Conservation (phyloP, 176 grass and related monocot species). For the Ensete glaucum region DNA sequence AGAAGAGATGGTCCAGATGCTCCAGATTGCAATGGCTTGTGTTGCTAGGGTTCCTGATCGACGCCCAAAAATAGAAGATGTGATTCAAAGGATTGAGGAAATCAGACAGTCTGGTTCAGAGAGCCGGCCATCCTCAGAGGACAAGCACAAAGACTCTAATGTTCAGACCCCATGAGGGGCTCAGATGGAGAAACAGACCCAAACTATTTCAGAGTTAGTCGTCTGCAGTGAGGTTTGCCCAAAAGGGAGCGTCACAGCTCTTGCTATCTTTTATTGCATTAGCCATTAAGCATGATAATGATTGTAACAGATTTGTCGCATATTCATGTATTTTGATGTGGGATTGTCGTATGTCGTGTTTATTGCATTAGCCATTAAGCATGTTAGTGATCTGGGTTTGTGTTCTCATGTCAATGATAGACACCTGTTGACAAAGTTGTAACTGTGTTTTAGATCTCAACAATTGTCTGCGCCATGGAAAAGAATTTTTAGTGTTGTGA, state of each 20-base stretch:
- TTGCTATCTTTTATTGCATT: neutral
- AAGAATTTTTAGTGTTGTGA: too few species aligned
- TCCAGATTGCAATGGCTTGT: conserved; percentile 78
- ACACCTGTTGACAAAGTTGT: neutral
- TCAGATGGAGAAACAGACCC: neutral
- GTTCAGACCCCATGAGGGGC: conserved; percentile 13
- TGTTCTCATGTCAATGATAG: neutral
- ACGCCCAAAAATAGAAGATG: conserved; percentile 60
- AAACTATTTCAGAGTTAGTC: too few species aligned
- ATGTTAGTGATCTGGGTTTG: neutral
- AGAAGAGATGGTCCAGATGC: conserved; percentile 90
- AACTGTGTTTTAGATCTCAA: neutral
- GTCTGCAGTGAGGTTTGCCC: neutral
- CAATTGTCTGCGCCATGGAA: neutral
- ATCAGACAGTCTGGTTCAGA: conserved; percentile 39
- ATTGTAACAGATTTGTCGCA: neutral
- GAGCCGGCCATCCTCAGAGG: conserved; percentile 33
- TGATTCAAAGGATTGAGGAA: conserved; percentile 70
- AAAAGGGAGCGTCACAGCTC: neutral
- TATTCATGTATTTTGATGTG: neutral
- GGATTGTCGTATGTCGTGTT: neutral
- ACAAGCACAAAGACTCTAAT: conserved; percentile 42
- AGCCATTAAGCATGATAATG: neutral
- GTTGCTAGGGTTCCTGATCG: conserved; percentile 47
- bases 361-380: too few species aligned